Conservation (phyloP, 1,139 yeast genomes). For the Kodamaea sp. region DNA sequence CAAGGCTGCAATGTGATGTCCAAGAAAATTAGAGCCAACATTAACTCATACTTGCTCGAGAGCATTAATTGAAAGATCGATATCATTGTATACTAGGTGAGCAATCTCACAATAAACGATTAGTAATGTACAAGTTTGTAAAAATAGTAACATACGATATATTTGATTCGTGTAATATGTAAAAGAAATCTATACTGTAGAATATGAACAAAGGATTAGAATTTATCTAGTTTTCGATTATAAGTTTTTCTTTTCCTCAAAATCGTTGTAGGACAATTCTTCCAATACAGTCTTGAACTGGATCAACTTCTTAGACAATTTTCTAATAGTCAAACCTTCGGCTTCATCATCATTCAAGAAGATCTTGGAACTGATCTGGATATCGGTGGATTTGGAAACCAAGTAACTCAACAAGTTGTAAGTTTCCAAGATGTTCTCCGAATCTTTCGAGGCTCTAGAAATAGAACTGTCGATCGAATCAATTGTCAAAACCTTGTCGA, state of each 20-base stretch:
- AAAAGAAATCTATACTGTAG: background rate
- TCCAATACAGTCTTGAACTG: slow-evolving; percentile 44
- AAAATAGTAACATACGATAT: too few relatives aligned
- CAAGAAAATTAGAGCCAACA: slow-evolving; percentile 44
- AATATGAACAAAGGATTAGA: background rate
- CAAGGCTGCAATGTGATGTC: slow-evolving; percentile 47
- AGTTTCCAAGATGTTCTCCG: slow-evolving; percentile 32
- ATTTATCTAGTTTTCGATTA: slow-evolving; percentile 3
- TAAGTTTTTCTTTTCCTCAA: slow-evolving; percentile 19
- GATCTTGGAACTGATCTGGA: slow-evolving; percentile 40
- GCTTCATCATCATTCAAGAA: slow-evolving; percentile 37
- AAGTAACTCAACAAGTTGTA: slow-evolving; percentile 37
- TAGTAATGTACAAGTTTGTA: too few relatives aligned
- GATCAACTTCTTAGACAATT: slow-evolving; percentile 44
- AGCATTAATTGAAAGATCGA: slow-evolving; percentile 1
- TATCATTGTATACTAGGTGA: too few relatives aligned
- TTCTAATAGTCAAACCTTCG: slow-evolving; percentile 30
- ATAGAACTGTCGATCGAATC: slow-evolving; percentile 31
- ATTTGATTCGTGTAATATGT: too few relatives aligned
- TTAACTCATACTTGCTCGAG: slow-evolving; percentile 35
- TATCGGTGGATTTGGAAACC: slow-evolving; percentile 39
- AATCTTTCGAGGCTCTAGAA: slow-evolving; percentile 25
- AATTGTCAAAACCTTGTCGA: slow-evolving; percentile 33
- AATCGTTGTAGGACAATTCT: slow-evolving; percentile 37
- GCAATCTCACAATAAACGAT: too few relatives aligned